Conservation (phyloP, 2,329 filamentous ascomycete genomes). For the Stagonosporopsis chrysanthemi region DNA sequence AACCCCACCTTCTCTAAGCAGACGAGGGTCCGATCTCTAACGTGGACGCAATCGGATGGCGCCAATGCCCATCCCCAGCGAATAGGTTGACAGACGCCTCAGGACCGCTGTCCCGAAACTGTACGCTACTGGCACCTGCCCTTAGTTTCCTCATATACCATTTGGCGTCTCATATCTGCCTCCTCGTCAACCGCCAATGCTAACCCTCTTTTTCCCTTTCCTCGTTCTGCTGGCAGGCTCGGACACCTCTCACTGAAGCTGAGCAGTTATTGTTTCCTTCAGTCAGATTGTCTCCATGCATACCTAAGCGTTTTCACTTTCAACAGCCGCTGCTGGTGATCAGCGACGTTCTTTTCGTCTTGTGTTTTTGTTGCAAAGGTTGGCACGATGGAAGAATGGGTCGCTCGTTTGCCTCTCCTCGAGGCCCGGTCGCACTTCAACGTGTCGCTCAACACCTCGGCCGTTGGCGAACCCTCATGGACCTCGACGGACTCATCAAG, state of each 20-base stretch:
- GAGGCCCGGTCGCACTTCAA: constrained; percentile 50
- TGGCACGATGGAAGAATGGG: constrained; percentile 51
- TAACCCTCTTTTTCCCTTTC: constrained; percentile 46
- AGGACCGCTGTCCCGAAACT: constrained; percentile 51
- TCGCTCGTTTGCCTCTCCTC: constrained; percentile 39
- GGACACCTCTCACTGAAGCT: constrained; percentile 45
- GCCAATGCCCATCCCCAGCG: constrained; percentile 41
- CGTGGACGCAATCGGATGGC: constrained; percentile 31
- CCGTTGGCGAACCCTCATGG: constrained; percentile 40
- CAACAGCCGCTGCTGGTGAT: constrained; percentile 51
- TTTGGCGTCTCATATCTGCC: constrained; percentile 50
- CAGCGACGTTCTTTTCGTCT: constrained; percentile 46
- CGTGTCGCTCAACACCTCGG: constrained; percentile 46
- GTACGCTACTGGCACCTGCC: constrained; percentile 41
- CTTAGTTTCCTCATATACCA: constrained; percentile 49
- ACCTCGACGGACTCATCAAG: constrained; percentile 41
- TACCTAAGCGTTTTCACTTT: constrained; percentile 43
- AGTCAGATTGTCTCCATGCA: constrained; percentile 48
- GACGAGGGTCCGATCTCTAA: constrained; percentile 36
- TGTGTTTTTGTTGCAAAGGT: constrained; percentile 39
- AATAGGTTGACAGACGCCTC: constrained; percentile 47
- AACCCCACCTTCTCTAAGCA: constrained; percentile 45
- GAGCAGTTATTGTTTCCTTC: constrained; percentile 49
- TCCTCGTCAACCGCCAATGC: constrained; percentile 48
- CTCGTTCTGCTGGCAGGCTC: constrained; percentile 52